A percentile compares a stretch with the other conserved stretches of the same genome.
These are phyloP conservation scores for Plasmodium cynomolgi DNA, from an alignment of 169 alveolate species.

Conservation along the genomic window DNA sequence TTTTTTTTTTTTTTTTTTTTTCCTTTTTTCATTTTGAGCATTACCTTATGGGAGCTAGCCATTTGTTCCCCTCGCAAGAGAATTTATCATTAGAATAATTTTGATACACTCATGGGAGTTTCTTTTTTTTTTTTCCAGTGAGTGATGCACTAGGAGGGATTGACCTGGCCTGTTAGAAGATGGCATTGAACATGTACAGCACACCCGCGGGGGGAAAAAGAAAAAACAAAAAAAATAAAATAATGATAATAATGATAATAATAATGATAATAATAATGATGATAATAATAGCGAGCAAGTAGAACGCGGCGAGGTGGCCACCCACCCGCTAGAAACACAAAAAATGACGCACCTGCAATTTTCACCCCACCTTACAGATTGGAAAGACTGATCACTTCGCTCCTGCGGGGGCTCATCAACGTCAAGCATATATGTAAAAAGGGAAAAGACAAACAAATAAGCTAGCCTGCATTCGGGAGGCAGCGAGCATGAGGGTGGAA, in stretches of 20 bases:
- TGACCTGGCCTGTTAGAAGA: background rate
- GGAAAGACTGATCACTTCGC: constrained; percentile 58
- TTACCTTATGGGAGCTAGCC: background rate
- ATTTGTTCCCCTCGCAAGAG: background rate
- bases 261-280: background rate
- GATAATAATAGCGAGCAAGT: background rate
- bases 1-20: background rate
- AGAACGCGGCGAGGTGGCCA: background rate
- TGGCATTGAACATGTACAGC: background rate
- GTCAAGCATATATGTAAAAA: constrained; percentile 70
- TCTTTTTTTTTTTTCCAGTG: background rate
- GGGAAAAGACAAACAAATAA: constrained; percentile 16
- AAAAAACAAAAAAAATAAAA: background rate
- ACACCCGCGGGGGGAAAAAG: background rate
- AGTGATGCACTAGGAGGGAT: background rate
- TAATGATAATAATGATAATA: no score
- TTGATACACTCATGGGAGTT: background rate
- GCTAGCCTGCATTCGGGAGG: background rate
- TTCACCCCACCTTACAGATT: constrained; percentile 25
- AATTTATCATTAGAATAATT: background rate
- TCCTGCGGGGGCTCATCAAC: constrained; percentile 33
- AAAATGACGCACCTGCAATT: background rate
- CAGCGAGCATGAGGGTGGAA: no score
- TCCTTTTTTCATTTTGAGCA: background rate
- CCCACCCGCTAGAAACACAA: background rate